Evolutionary conservation across 1,284 basidiomycete species (phyloP), one percentile per base, ranked within the genome.

Genomic region (Fomitopsis betulina): DNA sequence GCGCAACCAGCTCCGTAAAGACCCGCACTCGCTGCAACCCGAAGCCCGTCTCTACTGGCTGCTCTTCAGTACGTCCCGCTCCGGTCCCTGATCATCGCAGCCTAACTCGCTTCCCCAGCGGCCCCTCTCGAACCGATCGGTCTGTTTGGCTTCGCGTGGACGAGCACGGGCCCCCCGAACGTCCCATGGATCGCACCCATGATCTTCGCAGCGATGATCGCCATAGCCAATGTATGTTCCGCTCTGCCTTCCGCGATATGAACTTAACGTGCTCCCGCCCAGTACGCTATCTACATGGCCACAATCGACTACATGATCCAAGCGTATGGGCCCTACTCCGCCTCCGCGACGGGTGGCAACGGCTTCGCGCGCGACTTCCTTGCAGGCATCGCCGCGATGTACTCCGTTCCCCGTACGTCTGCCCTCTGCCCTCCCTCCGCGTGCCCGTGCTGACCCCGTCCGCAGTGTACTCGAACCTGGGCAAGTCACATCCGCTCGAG

Each of bases 321-420:
- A 21, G 49, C 49, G 21, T 51, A 51, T 19, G 49, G 49, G 19
- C 49, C 49, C 19, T 51, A 51, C 49, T 33, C 49, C 33, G 32
- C 49, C 5, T 51, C 49, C n/a, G 49, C 49, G 8, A 51, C 49
- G 19, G 49, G 49, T 7, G 49, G 49, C 1, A 51, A 51, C 49
- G 49, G 49, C n/a, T 51, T 51, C 49, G 49, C 49, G 19, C 49
- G 49, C 12, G 49, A 51, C n/a, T 23, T 51, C 49, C 49, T 51
- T 32, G 49, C 49, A 5, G 49, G 49, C 13, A 51, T 51, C 32
- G 49, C 49, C n/a, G 49, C 49, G 32, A 33, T 51, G 32, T 51
- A 51, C 32, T 51, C 49, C 32, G 49, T 51, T 2, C 49, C 49
- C 7, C 33, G 49, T 51, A 32, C 15, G 47, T 27, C 17, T 23